Conservation (phyloP, 192 early-diverging fungal species). For the Kickxella alabastrina region DNA sequence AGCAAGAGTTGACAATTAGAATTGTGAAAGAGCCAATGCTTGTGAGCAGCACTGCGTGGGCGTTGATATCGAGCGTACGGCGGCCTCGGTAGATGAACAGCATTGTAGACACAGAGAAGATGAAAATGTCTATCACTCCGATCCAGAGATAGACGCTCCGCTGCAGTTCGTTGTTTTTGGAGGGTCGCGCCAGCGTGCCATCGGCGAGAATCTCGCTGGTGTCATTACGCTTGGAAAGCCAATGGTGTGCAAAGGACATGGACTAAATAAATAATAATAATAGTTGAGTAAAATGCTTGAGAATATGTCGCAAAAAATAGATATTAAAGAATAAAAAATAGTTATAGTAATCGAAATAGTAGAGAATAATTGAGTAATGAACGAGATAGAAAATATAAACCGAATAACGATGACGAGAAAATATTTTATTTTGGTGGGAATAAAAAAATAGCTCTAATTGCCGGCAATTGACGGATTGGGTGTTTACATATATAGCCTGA, state of each 20-base stretch:
- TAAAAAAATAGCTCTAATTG: too few relatives aligned
- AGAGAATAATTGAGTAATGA: not conserved
- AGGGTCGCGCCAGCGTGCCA: constrained; percentile 31
- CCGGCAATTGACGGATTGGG: too few relatives aligned
- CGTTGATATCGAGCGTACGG: constrained; percentile 42
- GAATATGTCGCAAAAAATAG: not conserved
- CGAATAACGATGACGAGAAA: too few relatives aligned
- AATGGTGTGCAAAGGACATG: not conserved
- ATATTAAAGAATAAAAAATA: not conserved
- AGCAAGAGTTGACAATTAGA: constrained; percentile 49
- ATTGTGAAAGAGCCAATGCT: constrained; percentile 48
- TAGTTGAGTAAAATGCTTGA: not conserved
- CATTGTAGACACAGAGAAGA: constrained; percentile 35
- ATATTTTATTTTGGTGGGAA: too few relatives aligned
- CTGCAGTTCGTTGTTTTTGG: constrained; percentile 13
- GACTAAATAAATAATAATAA: not conserved
- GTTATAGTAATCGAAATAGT: not conserved
- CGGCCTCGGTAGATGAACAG: constrained; percentile 50
- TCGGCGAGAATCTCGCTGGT: constrained; percentile 22
- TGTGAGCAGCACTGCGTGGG: constrained; percentile 46
- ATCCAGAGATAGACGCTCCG: constrained; percentile 44
- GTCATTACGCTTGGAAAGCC: constrained; percentile 3
- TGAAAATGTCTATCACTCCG: constrained; percentile 41
- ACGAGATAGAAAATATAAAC: too few relatives aligned
- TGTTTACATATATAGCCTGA: too few relatives aligned